Conservation (phyloP, 352 stramenopile genomes). For the Phytophthora quininea region DNA sequence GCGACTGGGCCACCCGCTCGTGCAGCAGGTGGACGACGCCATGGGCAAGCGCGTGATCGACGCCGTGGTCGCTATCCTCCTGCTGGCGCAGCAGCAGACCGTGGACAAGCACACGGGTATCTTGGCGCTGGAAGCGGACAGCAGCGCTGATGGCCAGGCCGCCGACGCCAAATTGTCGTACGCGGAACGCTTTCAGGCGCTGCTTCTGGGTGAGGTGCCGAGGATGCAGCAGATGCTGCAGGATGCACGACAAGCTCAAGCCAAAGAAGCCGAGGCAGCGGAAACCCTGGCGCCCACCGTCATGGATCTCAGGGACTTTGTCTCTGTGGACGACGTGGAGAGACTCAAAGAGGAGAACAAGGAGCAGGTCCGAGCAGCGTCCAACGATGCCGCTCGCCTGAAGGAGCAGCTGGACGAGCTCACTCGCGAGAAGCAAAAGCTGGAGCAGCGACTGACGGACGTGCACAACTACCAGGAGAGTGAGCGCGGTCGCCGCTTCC, state of each 20-base stretch:
- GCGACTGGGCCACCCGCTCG: conserved; percentile 51
- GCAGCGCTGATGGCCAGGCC: not conserved
- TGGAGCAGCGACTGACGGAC: conserved; percentile 70
- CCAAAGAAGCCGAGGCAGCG: conserved; percentile 17
- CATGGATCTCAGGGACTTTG: conserved; percentile 76
- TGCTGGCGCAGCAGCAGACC: conserved; percentile 49
- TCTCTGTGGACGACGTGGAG: conserved; percentile 59
- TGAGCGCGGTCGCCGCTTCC: conserved; percentile 61
- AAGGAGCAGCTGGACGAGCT: conserved; percentile 41
- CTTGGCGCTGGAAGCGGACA: conserved; percentile 37
- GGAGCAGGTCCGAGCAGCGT: conserved; percentile 41
- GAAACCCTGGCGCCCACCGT: conserved; percentile 33
- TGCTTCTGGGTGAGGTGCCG: conserved; percentile 55
- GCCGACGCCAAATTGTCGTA: conserved; percentile 44
- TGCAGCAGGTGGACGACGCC: conserved; percentile 62
- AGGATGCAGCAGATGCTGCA: conserved; percentile 44
- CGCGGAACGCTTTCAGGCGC: conserved; percentile 56
- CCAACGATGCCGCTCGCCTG: conserved; percentile 34
- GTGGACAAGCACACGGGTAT: conserved; percentile 13
- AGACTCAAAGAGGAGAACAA: conserved; percentile 54
- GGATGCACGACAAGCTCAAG: conserved; percentile 29
- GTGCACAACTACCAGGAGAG: conserved; percentile 78
- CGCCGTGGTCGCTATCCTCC: conserved; percentile 53
- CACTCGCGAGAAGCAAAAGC: conserved; percentile 58
- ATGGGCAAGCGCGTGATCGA: conserved; percentile 68